Conservation (phyloP, 169 alveolate genomes). For the Cryptosporidium baileyi region DNA sequence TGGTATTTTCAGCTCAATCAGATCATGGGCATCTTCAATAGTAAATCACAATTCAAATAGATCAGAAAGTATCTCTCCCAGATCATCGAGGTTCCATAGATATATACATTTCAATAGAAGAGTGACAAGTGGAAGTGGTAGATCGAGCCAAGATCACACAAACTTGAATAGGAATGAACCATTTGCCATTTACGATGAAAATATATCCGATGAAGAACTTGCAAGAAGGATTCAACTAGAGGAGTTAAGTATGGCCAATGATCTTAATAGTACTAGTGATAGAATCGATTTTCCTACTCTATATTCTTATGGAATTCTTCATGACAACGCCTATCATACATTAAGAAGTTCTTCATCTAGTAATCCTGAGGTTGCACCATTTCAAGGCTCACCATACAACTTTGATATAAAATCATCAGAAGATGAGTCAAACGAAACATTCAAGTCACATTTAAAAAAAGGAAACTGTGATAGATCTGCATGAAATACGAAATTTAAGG, state of each 20-base stretch:
- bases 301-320: neutral
- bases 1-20: conserved; percentile 8
- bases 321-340: neutral
- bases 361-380: neutral
- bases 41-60: neutral
- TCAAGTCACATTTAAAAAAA: neutral
- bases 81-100: neutral
- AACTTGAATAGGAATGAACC: neutral
- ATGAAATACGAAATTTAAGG: neutral
- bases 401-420: conserved; percentile 23
- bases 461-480: neutral
- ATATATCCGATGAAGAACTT: conserved; percentile 41
- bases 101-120: neutral
- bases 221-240: conserved; percentile 65
- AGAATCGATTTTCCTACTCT: neutral
- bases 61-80: no score
- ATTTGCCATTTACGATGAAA: no score
- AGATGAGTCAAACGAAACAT: conserved; percentile 9
- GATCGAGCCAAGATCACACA: neutral
- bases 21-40: conserved; percentile 23
- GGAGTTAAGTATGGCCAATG: neutral
- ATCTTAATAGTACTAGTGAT: neutral
- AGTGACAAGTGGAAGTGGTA: neutral
- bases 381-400: conserved; percentile 41
- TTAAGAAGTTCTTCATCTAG: neutral